Evolutionary conservation across 306 rosid genomes (phyloP).

Genomic region (Lotus japonicus): DNA sequence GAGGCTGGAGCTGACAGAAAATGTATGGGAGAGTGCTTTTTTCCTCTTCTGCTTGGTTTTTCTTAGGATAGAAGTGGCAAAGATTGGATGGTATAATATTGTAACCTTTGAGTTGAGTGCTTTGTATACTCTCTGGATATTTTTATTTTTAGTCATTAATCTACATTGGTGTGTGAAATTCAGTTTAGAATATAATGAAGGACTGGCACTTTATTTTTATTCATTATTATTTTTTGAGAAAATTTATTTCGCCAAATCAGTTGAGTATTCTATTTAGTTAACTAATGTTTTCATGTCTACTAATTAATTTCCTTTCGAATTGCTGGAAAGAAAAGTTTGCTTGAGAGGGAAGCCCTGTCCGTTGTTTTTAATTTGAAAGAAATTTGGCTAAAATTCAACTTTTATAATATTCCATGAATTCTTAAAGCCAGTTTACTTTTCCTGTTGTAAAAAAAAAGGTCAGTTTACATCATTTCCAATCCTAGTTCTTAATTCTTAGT

Average conservation of each 20-base stretch:
- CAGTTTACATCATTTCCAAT: no score
- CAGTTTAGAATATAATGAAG: not conserved
- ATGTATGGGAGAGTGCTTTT: not conserved
- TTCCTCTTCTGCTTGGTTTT: not conserved
- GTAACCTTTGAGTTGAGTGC: not conserved
- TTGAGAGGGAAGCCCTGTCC: no score
- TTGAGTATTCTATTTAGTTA: not conserved
- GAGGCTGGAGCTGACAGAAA: not conserved
- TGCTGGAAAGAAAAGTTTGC: no score
- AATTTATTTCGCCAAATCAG: not conserved
- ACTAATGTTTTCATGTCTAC: no score
- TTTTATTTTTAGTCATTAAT: not conserved
- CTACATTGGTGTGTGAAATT: not conserved
- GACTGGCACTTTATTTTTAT: not conserved
- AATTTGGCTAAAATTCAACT: not conserved
- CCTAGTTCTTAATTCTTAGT: no score
- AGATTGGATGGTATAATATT: conserved; percentile 16
- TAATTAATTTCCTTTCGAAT: no score
- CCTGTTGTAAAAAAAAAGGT: no score
- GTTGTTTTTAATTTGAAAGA: not conserved
- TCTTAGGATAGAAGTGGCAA: not conserved
- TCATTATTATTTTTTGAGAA: not conserved
- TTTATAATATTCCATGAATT: no score
- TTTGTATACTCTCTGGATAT: not conserved
- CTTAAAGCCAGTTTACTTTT: no score